Conservation (phyloP, 306 rosid species). For the Bauhinia variegata region DNA sequence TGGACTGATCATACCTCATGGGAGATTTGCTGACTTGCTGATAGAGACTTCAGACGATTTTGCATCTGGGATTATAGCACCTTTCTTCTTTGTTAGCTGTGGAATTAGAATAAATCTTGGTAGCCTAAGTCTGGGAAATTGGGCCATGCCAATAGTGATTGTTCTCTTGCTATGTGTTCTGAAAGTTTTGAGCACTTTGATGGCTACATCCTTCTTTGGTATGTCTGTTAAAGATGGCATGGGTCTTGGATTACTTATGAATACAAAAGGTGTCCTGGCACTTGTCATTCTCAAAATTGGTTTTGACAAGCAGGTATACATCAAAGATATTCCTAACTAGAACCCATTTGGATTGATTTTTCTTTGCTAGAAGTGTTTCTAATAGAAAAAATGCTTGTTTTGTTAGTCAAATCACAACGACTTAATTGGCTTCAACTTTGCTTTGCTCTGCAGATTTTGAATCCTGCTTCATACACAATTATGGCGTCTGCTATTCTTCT, state of each 20-base stretch:
- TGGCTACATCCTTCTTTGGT: not conserved
- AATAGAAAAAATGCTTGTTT: too few species aligned
- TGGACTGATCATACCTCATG: conserved; percentile 16
- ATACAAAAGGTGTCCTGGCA: conserved; percentile 18
- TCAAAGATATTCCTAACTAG: too few species aligned
- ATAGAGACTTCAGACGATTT: conserved; percentile 10
- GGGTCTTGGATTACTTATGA: conserved; percentile 22
- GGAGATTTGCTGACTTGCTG: conserved; percentile 5
- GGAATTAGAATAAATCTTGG: not conserved
- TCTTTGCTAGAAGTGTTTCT: too few species aligned
- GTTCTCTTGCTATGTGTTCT: not conserved
- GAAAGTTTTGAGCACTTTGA: not conserved
- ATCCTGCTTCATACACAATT: not conserved
- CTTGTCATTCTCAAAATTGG: not conserved
- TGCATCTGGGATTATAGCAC: conserved; percentile 9
- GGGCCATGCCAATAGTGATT: not conserved
- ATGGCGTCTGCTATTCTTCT: not conserved
- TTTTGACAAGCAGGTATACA: conserved; percentile 5
- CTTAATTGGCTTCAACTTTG: not conserved
- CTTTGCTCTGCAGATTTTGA: conserved; percentile 5
- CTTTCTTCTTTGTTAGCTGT: conserved; percentile 6
- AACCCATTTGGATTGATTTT: too few species aligned
- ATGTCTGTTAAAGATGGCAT: conserved; percentile 1
- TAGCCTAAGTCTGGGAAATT: not conserved
- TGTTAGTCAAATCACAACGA: not conserved